These are phyloP conservation scores for Suillus plorans DNA, from an alignment of 768 basidiomycete species.

Conservation along the genomic window DNA sequence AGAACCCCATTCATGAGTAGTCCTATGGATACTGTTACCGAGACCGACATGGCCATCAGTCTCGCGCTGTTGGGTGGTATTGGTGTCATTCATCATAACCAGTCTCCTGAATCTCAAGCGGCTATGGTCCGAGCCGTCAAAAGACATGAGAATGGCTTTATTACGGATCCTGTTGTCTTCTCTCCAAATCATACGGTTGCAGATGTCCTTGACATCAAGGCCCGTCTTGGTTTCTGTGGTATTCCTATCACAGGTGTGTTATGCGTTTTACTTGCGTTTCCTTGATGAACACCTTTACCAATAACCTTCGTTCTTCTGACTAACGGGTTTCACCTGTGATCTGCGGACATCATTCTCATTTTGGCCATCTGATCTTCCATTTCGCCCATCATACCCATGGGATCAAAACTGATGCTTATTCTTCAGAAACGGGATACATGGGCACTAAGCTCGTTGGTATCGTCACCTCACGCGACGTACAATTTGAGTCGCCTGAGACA, in stretches of 20 bases:
- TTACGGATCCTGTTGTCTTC: slow-evolving; percentile 90
- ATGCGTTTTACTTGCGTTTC: slow-evolving; percentile 6
- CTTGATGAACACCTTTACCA: slow-evolving; percentile 47
- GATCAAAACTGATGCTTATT: slow-evolving; percentile 19
- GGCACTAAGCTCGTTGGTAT: slow-evolving; percentile 95
- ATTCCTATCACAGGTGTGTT: slow-evolving; percentile 96
- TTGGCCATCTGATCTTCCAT: slow-evolving; percentile 19
- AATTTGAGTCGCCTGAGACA: slow-evolving; percentile 74
- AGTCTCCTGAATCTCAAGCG: slow-evolving; percentile 79
- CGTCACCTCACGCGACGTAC: slow-evolving; percentile 93
- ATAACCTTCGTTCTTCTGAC: slow-evolving; percentile 92
- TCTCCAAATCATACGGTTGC: slow-evolving; percentile 76
- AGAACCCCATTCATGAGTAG: slow-evolving; percentile 97
- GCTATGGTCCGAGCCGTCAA: slow-evolving; percentile 98
- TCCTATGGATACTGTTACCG: slow-evolving; percentile 99
- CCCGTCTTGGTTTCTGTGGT: slow-evolving; percentile 89
- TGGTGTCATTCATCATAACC: slow-evolving; percentile 98
- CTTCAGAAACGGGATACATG: slow-evolving; percentile 76
- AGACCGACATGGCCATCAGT: slow-evolving; percentile 88
- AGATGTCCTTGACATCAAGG: slow-evolving; percentile 93
- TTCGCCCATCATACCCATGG: slow-evolving; percentile 5
- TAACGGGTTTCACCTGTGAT: slow-evolving; percentile 71
- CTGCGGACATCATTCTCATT: slow-evolving; percentile 53
- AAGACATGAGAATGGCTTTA: slow-evolving; percentile 98
- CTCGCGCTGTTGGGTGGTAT: slow-evolving; percentile 96